Evolutionary conservation across 2,329 filamentous ascomycete species (phyloP), one percentile per base, ranked within the genome.

Genomic region (Colletotrichum nymphaeae): DNA sequence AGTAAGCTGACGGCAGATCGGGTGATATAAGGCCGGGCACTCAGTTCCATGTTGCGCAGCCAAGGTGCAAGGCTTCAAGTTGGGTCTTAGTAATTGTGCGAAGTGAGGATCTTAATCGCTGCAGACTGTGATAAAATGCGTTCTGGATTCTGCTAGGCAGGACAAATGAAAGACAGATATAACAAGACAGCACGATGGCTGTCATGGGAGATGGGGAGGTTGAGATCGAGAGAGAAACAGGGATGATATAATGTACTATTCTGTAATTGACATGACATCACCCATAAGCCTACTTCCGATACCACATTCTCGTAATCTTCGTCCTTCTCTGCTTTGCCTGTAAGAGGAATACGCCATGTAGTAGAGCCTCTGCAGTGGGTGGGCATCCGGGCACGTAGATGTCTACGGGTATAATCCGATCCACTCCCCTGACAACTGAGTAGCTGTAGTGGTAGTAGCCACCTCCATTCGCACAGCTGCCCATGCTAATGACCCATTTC

Each of bases 391-490:
- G 91, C 5, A 93, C 88, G 78, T 92, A 93, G 12, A 93, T 87
- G 80, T 93, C 91, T 16, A 93, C 91, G 0, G 92, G 92, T 3
- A 93, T 84, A 76, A 93, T 88, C 11, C 91, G 83, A 80, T 93
- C 92, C 73, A 91, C 91, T 0, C 91, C 91, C 49, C 92, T 84
- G 16, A 91, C 87, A 16, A 93, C 91, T 63, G 85, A 88, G 82
- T 94, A 94, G 78, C 89, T 92, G 82, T 93, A 93, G 80, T 94
- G 92, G 81, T 94, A 94, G 81, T 94, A 93, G 16, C 92, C 92
- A 69, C 92, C 92, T 26, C 92, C 91, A 78, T 93, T 93, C 30
- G 92, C 91, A 79, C 92, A 93, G 69, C 88, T 91, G 7, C 92
- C 92, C 91, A 93, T 93, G 77, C 89, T 92, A 76, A 93, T 89